Evolutionary conservation across 2,329 filamentous ascomycete genomes (phyloP).

Genomic region (Colletotrichum ledebouriae): DNA sequence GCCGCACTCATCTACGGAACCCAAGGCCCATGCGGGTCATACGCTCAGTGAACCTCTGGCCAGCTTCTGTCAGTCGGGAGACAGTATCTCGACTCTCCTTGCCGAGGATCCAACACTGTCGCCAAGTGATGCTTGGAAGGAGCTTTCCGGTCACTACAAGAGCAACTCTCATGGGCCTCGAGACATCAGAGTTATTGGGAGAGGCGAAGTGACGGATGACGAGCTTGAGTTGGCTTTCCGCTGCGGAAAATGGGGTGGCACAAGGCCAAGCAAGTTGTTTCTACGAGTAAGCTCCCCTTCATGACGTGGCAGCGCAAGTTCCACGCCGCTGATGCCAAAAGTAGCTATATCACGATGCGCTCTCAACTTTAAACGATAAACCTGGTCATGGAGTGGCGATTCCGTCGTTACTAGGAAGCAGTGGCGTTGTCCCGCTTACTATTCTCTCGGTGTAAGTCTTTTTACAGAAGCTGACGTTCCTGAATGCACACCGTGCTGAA

Average conservation of each 20-base stretch:
- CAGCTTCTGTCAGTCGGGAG: slow-evolving; percentile 18
- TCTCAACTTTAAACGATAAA: background rate
- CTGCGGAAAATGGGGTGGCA: background rate
- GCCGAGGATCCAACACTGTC: background rate
- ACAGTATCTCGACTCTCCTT: background rate
- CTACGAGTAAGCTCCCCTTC: background rate
- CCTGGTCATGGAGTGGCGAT: slow-evolving; percentile 63
- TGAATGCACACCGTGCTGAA: background rate
- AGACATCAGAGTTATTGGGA: background rate
- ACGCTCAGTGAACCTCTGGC: slow-evolving; percentile 1
- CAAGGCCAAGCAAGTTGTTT: slow-evolving; percentile 1
- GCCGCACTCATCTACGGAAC: background rate
- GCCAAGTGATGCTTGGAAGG: slow-evolving; percentile 6
- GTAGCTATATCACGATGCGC: background rate
- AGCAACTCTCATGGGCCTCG: background rate
- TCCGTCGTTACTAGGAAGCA: slow-evolving; percentile 64
- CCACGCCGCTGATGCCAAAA: background rate
- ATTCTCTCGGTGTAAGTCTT: slow-evolving; percentile 70
- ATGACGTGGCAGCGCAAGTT: background rate
- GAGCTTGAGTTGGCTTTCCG: slow-evolving; percentile 7
- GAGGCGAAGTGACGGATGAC: background rate
- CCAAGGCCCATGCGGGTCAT: background rate
- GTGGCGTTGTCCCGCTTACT: slow-evolving; percentile 76
- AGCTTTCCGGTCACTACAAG: background rate
- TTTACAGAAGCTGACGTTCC: background rate